phyloP scores from a whole-genome alignment of 306 rosid species.

The Hippophae tibetana region DNA sequence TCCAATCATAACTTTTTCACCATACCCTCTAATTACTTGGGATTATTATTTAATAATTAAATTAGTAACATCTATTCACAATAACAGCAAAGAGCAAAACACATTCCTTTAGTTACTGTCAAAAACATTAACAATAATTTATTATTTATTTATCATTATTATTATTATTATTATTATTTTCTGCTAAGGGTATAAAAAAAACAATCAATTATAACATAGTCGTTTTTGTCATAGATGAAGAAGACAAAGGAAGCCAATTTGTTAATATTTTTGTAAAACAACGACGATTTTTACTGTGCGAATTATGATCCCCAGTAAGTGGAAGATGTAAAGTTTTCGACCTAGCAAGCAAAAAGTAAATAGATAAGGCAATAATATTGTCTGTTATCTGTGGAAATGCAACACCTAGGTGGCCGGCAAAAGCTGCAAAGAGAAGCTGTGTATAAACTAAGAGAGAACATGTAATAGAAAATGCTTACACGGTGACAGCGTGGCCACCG shows the following conservation, averaged over 20 bases:
- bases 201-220: neutral
- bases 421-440: slow-evolving; percentile 42
- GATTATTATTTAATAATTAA: too few relatives aligned
- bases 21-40: too few relatives aligned
- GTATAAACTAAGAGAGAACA: slow-evolving; percentile 16
- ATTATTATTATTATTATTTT: too few relatives aligned
- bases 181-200: neutral
- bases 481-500: slow-evolving; percentile 99
- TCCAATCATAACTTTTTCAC: neutral
- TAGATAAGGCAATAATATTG: slow-evolving; percentile 22
- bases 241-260: slow-evolving; percentile 12
- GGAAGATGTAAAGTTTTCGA: slow-evolving; percentile 8
- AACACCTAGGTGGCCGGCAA: slow-evolving; percentile 35
- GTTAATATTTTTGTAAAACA: neutral
- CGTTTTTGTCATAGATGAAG: neutral
- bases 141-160: too few relatives aligned
- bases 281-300: slow-evolving; percentile 4
- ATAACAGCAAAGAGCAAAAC: too few relatives aligned
- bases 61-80: too few relatives aligned
- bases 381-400: slow-evolving; percentile 25
- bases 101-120: too few relatives aligned
- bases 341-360: slow-evolving; percentile 25
- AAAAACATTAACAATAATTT: too few relatives aligned
- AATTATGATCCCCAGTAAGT: slow-evolving; percentile 9
- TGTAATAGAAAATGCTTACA: slow-evolving; percentile 34